Conservation (phyloP, 352 stramenopile species). For the Phytophthora syringae region DNA sequence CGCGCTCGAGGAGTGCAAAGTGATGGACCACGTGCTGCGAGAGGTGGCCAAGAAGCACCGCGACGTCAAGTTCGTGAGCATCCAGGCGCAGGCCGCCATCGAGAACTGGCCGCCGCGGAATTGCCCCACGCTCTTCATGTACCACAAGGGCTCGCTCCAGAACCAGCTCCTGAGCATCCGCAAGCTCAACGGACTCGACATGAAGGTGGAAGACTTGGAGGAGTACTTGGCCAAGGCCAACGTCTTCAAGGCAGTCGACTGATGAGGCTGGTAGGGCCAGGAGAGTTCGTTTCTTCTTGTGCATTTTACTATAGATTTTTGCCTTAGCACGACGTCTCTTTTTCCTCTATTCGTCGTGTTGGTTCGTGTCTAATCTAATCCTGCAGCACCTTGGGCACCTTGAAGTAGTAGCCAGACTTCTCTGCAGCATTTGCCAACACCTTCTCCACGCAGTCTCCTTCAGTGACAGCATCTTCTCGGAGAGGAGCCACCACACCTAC, state of each 20-base stretch:
- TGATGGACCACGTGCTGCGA: conserved; percentile 91
- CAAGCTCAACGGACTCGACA: conserved; percentile 88
- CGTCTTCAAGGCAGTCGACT: conserved; percentile 62
- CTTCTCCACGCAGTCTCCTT: conserved; percentile 75
- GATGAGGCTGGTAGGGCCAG: conserved; percentile 1
- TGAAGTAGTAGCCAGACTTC: conserved; percentile 85
- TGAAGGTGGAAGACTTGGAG: conserved; percentile 91
- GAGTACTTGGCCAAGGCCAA: conserved; percentile 83
- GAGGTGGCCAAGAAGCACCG: conserved; percentile 85
- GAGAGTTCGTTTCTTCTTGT: conserved; percentile 13
- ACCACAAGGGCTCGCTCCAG: conserved; percentile 88
- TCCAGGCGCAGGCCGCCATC: conserved; percentile 90
- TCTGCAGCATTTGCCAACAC: conserved; percentile 81
- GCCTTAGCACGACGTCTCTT: conserved; percentile 14
- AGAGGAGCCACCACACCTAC: conserved; percentile 53
- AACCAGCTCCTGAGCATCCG: conserved; percentile 91
- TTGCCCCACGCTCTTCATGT: conserved; percentile 94
- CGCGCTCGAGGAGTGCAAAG: conserved; percentile 88
- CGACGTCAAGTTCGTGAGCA: conserved; percentile 95
- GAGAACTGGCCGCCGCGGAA: conserved; percentile 94
- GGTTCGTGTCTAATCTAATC: conserved; percentile 56
- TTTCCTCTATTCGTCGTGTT: conserved; percentile 3
- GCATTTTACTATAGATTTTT: conserved; percentile 45
- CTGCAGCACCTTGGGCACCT: conserved; percentile 87
- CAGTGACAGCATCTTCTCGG: conserved; percentile 77